These are phyloP conservation scores for Podaxis mareebaensis DNA, from an alignment of 768 basidiomycete genomes.

Conservation along the genomic window DNA sequence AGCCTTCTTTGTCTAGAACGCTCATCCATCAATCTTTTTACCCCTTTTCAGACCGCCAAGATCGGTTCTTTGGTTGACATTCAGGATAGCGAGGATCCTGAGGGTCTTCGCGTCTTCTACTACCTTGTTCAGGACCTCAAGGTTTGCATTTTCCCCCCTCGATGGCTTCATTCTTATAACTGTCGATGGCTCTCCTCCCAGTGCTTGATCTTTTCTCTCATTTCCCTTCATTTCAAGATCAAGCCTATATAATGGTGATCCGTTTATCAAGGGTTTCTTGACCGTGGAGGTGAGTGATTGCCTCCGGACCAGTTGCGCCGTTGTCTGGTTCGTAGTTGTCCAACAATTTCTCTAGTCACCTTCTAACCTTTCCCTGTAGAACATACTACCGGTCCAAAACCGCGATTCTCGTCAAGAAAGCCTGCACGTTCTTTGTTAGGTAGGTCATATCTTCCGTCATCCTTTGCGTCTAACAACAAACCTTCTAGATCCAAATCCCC, in stretches of 20 bases:
- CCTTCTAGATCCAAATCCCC: neutral
- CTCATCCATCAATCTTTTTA: neutral
- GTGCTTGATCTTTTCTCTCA: slow-evolving; percentile 98
- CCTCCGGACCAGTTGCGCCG: slow-evolving; percentile 19
- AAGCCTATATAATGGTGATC: slow-evolving; percentile 77
- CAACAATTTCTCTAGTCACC: slow-evolving; percentile 1
- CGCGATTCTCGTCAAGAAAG: slow-evolving; percentile 38
- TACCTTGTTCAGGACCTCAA: slow-evolving; percentile 98
- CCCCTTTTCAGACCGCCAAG: slow-evolving; percentile 80
- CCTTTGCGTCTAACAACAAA: neutral
- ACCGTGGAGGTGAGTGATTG: slow-evolving; percentile 18
- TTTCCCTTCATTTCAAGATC: slow-evolving; percentile 99
- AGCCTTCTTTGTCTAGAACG: neutral
- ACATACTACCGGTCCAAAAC: slow-evolving; percentile 15
- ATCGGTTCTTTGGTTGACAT: slow-evolving; percentile 97
- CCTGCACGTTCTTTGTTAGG: slow-evolving; percentile 38
- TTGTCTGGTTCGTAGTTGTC: slow-evolving; percentile 12
- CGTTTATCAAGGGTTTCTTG: neutral
- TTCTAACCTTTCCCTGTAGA: neutral
- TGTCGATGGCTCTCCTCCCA: slow-evolving; percentile 29
- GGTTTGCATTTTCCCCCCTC: slow-evolving; percentile 41
- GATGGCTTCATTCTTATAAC: slow-evolving; percentile 1
- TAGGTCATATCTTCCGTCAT: slow-evolving; percentile 17
- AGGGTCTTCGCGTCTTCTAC: slow-evolving; percentile 97
- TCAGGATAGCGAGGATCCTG: slow-evolving; percentile 95